These are phyloP conservation scores for Collybia sordida DNA, from an alignment of 768 basidiomycete genomes.

Conservation along the genomic window DNA sequence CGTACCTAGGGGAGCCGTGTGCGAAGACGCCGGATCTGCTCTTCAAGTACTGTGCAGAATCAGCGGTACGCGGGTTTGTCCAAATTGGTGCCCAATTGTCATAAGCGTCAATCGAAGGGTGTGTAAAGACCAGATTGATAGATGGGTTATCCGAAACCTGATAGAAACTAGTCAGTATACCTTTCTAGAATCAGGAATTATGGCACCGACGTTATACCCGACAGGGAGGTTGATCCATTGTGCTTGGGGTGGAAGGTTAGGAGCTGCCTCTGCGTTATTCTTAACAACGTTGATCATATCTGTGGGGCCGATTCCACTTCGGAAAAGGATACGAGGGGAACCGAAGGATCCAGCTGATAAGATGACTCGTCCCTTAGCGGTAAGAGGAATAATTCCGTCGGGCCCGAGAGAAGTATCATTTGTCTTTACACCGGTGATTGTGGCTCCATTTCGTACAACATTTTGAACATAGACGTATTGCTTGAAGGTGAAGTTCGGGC, in stretches of 20 bases:
- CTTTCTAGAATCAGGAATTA: background rate
- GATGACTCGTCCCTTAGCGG: constrained; percentile 56
- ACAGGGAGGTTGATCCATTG: constrained; percentile 63
- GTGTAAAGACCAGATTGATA: constrained; percentile 65
- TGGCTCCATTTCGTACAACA: constrained; percentile 55
- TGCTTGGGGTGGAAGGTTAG: constrained; percentile 44
- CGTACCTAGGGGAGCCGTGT: constrained; percentile 51
- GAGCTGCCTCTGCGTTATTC: constrained; percentile 41
- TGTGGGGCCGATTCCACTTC: constrained; percentile 59
- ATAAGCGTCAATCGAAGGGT: constrained; percentile 60
- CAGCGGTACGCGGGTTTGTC: constrained; percentile 52
- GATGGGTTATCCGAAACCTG: constrained; percentile 62
- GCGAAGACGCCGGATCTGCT: constrained; percentile 57
- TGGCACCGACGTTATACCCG: constrained; percentile 41
- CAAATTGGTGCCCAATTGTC: constrained; percentile 65
- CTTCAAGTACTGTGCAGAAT: constrained; percentile 52
- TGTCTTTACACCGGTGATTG: constrained; percentile 59
- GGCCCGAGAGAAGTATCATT: constrained; percentile 58
- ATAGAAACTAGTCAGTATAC: background rate
- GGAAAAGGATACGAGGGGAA: constrained; percentile 56
- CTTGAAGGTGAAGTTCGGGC: constrained; percentile 51
- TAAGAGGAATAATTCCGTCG: constrained; percentile 54
- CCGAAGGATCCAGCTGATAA: constrained; percentile 61
- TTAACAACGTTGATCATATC: constrained; percentile 59
- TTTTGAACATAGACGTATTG: constrained; percentile 48